A percentile compares a stretch with the other conserved stretches of the same genome.
These are phyloP conservation scores for Phaffia australis DNA, from an alignment of 768 basidiomycete species.

Conservation along the genomic window DNA sequence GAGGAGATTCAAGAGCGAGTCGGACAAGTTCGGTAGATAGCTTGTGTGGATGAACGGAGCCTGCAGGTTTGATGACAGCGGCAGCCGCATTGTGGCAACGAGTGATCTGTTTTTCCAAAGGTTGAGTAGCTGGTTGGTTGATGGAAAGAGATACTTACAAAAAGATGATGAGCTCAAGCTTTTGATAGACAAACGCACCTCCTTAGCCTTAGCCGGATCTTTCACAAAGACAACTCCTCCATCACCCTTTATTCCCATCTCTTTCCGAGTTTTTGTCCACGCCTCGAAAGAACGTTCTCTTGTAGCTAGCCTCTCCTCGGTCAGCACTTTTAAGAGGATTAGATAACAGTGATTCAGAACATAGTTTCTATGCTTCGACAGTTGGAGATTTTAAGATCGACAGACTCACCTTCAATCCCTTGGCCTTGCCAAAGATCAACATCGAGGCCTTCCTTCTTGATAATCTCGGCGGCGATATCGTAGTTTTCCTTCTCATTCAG, in stretches of 20 bases:
- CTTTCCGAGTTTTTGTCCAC: slow-evolving; percentile 7
- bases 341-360: too few species aligned
- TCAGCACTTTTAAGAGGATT: neutral
- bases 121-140: neutral
- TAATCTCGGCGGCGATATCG: slow-evolving; percentile 6
- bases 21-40: slow-evolving; percentile 19
- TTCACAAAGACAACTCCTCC: slow-evolving; percentile 11
- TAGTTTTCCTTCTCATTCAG: slow-evolving; percentile 21
- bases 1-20: neutral
- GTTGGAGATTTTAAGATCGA: neutral
- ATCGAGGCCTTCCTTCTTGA: slow-evolving; percentile 13
- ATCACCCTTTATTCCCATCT: slow-evolving; percentile 8
- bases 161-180: neutral
- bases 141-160: neutral
- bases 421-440: slow-evolving; percentile 17
- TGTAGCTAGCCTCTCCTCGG: neutral
- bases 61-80: slow-evolving; percentile 3
- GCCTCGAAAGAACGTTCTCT: neutral
- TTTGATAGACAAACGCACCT: slow-evolving; percentile 2
- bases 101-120: slow-evolving; percentile 5
- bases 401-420: slow-evolving; percentile 8
- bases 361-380: too few species aligned
- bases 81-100: slow-evolving; percentile 17
- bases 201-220: slow-evolving; percentile 15
- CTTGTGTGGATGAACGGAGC: slow-evolving; percentile 27